Base-by-base conservation (phyloP, 176 grass and related monocot genomes). In the Secale cereale region DNA sequence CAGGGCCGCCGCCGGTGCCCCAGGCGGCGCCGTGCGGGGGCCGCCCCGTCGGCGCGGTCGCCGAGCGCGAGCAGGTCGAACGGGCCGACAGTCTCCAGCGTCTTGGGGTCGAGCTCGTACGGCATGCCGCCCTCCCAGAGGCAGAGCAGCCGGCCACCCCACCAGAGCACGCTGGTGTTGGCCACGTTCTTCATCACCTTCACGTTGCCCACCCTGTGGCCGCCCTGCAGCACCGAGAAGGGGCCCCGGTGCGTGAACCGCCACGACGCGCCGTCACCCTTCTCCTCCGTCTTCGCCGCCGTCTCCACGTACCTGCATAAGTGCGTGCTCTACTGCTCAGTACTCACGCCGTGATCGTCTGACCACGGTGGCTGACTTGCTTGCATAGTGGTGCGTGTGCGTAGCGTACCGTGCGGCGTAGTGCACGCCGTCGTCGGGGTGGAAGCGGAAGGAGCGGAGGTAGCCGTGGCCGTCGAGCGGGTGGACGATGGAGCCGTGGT, bases 181-280 rank as follows among this genome's bases (percentile, higher is more conserved):
- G 97, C 90, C 74, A 96, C 91, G 92, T 99, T 99, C 87, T 99
- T 99, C 97, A 99, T 94, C 86, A 96, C 96, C 89, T 96, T 98
- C 76, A 98, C 83, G 85, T 98, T 98, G 6, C 97, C 93, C 78
- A 92, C 82, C 86, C 85, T 64, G 80, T 5, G 45, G 1, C 97
- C 93, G 35, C 89, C 84, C 89, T 64, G 90, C 45, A 99, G 87
- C 86, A 99, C 93, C 9, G 93, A 99, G 86, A 96, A 98, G 62
- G 97, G 97, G 2, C 97, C 97, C 56, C 97, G 90, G 83, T 98
- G 91, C 57, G 97, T 98, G 82, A 98, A 98, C 81, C 79, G 65
- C 97, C 97, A 98, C 78, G 57, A 43, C 45, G 71, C 76, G 23
- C 76, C 81, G 33, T n/a, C 63, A 28, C 9, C 79, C 26, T 86